A percentile compares a stretch with the other conserved stretches of the same genome.
Conservation (phyloP, 2,329 filamentous ascomycete genomes). For the Aureobasidium pullulans region DNA sequence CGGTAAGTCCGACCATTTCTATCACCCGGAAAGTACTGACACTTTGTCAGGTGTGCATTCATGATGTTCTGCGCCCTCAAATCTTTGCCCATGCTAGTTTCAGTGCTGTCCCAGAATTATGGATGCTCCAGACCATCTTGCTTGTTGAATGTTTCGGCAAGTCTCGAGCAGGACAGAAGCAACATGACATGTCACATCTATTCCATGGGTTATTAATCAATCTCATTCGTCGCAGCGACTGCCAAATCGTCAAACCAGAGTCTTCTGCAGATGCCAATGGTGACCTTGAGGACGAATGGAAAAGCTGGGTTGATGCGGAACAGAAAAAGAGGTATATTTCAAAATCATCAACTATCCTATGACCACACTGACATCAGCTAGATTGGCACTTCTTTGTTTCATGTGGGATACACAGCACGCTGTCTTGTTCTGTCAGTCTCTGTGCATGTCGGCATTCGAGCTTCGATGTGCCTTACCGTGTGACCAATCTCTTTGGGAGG, state of each 20-base stretch:
- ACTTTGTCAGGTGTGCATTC: conserved; percentile 43
- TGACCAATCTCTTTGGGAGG: conserved; percentile 50
- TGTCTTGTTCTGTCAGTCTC: conserved; percentile 57
- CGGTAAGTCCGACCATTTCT: conserved; percentile 29
- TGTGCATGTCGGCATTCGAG: conserved; percentile 61
- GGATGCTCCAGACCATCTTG: conserved; percentile 55
- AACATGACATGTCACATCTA: conserved; percentile 57
- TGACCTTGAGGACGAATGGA: conserved; percentile 44
- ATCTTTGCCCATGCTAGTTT: conserved; percentile 54
- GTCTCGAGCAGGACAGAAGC: conserved; percentile 53
- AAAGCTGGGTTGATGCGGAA: conserved; percentile 47
- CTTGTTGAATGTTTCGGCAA: conserved; percentile 60
- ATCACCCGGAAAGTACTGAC: conserved; percentile 4
- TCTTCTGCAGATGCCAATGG: conserved; percentile 28
- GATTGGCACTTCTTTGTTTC: conserved; percentile 53
- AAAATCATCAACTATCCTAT: not conserved
- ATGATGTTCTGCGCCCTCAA: conserved; percentile 51
- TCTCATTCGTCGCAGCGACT: conserved; percentile 46
- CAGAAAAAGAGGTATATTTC: conserved; percentile 48
- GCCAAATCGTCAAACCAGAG: conserved; percentile 38
- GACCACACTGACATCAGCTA: conserved; percentile 16
- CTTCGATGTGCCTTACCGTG: conserved; percentile 51
- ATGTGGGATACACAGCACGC: conserved; percentile 62
- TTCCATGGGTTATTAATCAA: conserved; percentile 52
- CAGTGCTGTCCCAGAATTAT: conserved; percentile 51